Evolutionary conservation across 129 eudicot genomes (phyloP).

Genomic region (Pittosporum tobira): DNA sequence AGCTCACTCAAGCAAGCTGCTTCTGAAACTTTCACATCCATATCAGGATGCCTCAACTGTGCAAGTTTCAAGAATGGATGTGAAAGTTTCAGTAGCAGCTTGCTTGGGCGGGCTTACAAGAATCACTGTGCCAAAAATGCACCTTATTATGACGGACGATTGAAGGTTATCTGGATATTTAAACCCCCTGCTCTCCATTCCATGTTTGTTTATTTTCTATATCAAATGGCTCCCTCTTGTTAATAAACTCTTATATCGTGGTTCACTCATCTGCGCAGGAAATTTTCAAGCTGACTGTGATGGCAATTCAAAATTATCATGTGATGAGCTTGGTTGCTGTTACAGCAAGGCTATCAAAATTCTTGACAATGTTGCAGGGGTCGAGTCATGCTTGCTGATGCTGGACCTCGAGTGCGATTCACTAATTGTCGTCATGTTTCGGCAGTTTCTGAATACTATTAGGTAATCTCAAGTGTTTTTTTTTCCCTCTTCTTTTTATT

Average conservation of each 20-base stretch:
- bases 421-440: constrained; percentile 54
- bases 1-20: constrained; percentile 56
- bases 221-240: too few species aligned
- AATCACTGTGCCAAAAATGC: constrained; percentile 54
- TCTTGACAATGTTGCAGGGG: constrained; percentile 40
- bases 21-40: constrained; percentile 43
- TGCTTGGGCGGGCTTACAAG: constrained; percentile 53
- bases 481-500: too few species aligned
- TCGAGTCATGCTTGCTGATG: constrained; percentile 51
- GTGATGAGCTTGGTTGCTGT: constrained; percentile 28
- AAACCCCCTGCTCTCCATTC: background rate
- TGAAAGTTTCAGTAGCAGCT: constrained; percentile 47
- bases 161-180: constrained; percentile 43
- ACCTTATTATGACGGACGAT: constrained; percentile 43
- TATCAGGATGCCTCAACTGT: too few species aligned
- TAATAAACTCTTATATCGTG: too few species aligned
- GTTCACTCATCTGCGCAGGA: too few species aligned
- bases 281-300: constrained; percentile 41
- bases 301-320: constrained; percentile 42
- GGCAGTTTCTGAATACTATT: constrained; percentile 35
- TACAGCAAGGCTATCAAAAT: constrained; percentile 43
- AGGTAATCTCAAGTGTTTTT: constrained; percentile 34
- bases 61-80: too few species aligned
- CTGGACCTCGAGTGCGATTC: constrained; percentile 59
- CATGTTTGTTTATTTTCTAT: too few species aligned